Evolutionary conservation across 257 asterid genomes (phyloP).

Genomic region (Fraxinus cuspidata): DNA sequence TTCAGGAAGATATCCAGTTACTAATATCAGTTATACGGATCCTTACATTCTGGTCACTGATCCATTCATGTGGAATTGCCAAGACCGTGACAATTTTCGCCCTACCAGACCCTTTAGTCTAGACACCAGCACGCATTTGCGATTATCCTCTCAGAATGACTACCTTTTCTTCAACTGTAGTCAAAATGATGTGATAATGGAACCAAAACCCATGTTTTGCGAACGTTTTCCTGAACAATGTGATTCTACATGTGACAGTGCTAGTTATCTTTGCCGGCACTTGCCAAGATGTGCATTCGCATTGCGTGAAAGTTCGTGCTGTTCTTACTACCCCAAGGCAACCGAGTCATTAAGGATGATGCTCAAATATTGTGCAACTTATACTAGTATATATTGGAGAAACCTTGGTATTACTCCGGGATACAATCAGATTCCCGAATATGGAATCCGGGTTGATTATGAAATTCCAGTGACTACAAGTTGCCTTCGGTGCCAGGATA

Average conservation of each 20-base stretch:
- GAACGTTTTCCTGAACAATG: conserved; percentile 86
- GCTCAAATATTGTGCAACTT: conserved; percentile 69
- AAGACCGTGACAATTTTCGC: conserved; percentile 57
- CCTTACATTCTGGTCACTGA: conserved; percentile 76
- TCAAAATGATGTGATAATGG: conserved; percentile 65
- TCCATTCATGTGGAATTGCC: conserved; percentile 82
- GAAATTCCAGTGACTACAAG: conserved; percentile 77
- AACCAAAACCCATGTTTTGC: conserved; percentile 70
- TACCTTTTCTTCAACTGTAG: conserved; percentile 92
- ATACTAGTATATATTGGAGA: conserved; percentile 78
- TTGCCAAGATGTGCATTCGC: conserved; percentile 64
- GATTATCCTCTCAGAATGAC: conserved; percentile 69
- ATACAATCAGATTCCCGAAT: conserved; percentile 71
- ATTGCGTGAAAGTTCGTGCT: conserved; percentile 56
- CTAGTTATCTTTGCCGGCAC: conserved; percentile 79
- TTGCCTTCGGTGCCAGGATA: conserved; percentile 68
- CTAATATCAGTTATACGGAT: conserved; percentile 65
- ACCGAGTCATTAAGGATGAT: conserved; percentile 81
- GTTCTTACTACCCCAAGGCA: conserved; percentile 86
- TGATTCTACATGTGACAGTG: conserved; percentile 84
- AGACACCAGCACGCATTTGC: conserved; percentile 74
- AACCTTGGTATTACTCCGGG: conserved; percentile 65
- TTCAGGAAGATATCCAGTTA: conserved; percentile 68
- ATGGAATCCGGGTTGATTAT: conserved; percentile 81
- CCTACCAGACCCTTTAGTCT: conserved; percentile 81